Conservation (phyloP, 805 yeast genomes). For the Starmera pachycereana region DNA sequence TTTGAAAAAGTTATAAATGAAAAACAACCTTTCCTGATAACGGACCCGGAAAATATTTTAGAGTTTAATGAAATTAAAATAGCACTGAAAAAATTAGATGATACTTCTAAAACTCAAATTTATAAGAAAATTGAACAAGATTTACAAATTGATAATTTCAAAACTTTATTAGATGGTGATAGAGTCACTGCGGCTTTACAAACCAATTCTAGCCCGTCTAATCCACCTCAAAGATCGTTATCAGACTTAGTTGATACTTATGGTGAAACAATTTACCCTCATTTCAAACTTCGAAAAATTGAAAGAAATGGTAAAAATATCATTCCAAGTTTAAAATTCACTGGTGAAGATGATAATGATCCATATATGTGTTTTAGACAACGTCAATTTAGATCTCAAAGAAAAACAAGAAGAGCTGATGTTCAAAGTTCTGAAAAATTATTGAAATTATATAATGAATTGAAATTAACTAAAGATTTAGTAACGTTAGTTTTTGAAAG, state of each 20-base stretch:
- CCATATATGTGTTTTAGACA: conserved; percentile 95
- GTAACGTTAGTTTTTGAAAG: conserved; percentile 64
- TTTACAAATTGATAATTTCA: conserved; percentile 42
- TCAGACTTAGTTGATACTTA: conserved; percentile 39
- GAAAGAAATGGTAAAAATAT: conserved; percentile 59
- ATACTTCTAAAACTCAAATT: conserved; percentile 44
- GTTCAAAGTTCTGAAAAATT: conserved; percentile 80
- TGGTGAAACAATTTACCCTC: conserved; percentile 63
- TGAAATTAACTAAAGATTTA: conserved; percentile 65
- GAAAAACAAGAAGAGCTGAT: conserved; percentile 94
- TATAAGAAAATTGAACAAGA: conserved; percentile 48
- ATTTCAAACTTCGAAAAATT: conserved; percentile 73
- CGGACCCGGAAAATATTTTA: conserved; percentile 74
- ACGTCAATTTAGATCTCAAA: conserved; percentile 88
- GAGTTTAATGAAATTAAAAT: conserved; percentile 58
- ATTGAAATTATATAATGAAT: conserved; percentile 60
- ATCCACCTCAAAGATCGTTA: conserved; percentile 33
- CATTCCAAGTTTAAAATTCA: conserved; percentile 65
- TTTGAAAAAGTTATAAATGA: conserved; percentile 68
- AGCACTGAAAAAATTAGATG: conserved; percentile 32
- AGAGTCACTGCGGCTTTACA: too few species aligned
- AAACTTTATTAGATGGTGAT: conserved; percentile 42
- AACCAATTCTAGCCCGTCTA: conserved; percentile 8
- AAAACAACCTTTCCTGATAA: conserved; percentile 78
- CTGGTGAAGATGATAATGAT: conserved; percentile 84